Evolutionary conservation across 2,329 filamentous ascomycete species (phyloP).

Genomic region (Aureobasidium sp.): DNA sequence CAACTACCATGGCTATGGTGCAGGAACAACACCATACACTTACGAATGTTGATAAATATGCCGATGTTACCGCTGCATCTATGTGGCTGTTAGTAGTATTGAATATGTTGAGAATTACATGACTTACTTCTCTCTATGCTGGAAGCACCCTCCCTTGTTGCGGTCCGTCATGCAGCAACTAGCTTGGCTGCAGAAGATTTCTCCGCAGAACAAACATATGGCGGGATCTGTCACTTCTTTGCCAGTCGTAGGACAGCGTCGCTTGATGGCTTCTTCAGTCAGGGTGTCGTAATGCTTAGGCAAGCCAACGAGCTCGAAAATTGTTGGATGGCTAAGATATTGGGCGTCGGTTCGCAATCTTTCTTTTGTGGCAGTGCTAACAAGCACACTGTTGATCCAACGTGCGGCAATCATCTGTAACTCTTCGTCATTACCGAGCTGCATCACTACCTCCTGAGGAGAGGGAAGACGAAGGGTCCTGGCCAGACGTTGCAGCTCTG

Average conservation of each 20-base stretch:
- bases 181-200: conserved; percentile 92
- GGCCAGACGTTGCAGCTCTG: conserved; percentile 73
- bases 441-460: conserved; percentile 68
- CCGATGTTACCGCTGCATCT: conserved; percentile 76
- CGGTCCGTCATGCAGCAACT: conserved; percentile 75
- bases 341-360: conserved; percentile 32
- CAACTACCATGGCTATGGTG: conserved; percentile 77
- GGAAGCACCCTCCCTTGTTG: conserved; percentile 68
- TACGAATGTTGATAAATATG: conserved; percentile 93
- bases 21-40: conserved; percentile 84
- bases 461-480: conserved; percentile 66
- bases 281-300: conserved; percentile 87
- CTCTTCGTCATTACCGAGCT: conserved; percentile 38
- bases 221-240: conserved; percentile 87
- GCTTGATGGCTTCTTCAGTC: conserved; percentile 81
- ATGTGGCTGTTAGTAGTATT: background rate
- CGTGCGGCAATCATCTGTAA: conserved; percentile 49
- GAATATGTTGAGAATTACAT: background rate
- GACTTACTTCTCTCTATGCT: conserved; percentile 77
- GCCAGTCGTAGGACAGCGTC: conserved; percentile 78
- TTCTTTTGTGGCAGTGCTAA: conserved; percentile 23
- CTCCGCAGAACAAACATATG: conserved; percentile 89
- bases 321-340: conserved; percentile 69
- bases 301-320: conserved; percentile 87
- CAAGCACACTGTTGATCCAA: conserved; percentile 61